Conservation (phyloP, 169 alveolate genomes). For the Eimeria zaria region DNA sequence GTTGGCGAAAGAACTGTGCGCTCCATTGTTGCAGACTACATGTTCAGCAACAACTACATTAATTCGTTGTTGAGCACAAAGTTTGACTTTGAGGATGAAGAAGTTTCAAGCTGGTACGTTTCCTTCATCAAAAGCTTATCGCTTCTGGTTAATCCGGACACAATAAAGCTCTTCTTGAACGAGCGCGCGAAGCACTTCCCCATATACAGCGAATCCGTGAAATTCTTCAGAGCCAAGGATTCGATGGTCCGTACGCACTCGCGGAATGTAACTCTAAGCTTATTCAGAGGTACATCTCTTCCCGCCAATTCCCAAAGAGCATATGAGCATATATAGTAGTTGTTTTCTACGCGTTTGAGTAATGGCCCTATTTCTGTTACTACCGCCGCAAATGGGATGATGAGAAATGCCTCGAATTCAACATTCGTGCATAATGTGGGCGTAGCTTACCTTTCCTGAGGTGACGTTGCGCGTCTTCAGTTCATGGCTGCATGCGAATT, state of each 20-base stretch:
- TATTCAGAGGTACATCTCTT: slow-evolving; percentile 70
- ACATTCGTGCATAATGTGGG: not conserved
- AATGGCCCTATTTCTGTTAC: not conserved
- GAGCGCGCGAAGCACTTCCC: slow-evolving; percentile 81
- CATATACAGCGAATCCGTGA: slow-evolving; percentile 77
- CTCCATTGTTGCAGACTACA: slow-evolving; percentile 59
- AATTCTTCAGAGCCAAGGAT: slow-evolving; percentile 82
- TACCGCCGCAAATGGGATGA: not conserved
- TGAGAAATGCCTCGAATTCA: not conserved
- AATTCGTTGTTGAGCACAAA: slow-evolving; percentile 66
- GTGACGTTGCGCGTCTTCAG: not conserved
- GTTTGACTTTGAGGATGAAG: slow-evolving; percentile 82
- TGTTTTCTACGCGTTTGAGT: not conserved
- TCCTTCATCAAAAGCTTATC: slow-evolving; percentile 84
- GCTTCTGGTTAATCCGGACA: slow-evolving; percentile 68
- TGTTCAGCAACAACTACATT: slow-evolving; percentile 83
- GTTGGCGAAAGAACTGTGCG: not conserved
- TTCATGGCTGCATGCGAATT: not conserved
- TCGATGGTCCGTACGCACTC: slow-evolving; percentile 85
- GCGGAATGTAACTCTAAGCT: slow-evolving; percentile 80
- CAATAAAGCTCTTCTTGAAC: slow-evolving; percentile 81
- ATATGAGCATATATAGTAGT: not conserved
- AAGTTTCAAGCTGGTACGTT: slow-evolving; percentile 81
- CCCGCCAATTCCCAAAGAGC: not conserved
- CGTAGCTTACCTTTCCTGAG: not conserved